Evolutionary conservation across 495 filamentous ascomycete species (phyloP).

Genomic region (Aspergillus steynii): DNA sequence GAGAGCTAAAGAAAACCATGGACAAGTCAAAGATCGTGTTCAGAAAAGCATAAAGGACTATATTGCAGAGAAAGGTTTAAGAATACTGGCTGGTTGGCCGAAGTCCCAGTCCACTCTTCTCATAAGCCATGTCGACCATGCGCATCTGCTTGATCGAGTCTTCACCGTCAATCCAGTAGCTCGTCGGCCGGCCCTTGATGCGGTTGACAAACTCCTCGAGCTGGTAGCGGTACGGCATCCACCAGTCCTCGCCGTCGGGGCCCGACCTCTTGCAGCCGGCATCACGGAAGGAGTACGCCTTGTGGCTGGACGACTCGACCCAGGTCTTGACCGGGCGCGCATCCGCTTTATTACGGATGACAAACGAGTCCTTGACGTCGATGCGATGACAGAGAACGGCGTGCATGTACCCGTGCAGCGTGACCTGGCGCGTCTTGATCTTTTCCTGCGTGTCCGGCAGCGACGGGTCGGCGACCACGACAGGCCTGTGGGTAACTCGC

Average conservation of each 20-base stretch:
- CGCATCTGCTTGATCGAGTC: constrained; percentile 51
- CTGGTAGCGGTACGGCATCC: constrained; percentile 53
- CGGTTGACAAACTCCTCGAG: constrained; percentile 57
- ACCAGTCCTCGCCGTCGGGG: constrained; percentile 45
- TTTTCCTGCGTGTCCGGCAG: constrained; percentile 33
- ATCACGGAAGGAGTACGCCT: constrained; percentile 46
- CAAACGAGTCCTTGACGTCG: constrained; percentile 40
- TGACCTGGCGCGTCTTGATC: constrained; percentile 18
- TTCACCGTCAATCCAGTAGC: constrained; percentile 46
- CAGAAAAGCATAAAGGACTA: no score
- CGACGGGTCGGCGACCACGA: constrained; percentile 25
- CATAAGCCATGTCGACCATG: constrained; percentile 54
- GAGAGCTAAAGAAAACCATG: no score
- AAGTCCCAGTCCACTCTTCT: constrained; percentile 38
- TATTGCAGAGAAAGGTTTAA: no score
- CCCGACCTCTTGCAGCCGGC: constrained; percentile 25
- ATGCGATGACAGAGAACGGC: constrained; percentile 44
- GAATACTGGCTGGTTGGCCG: constrained; percentile 27
- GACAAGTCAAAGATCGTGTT: no score
- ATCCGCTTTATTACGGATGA: constrained; percentile 28
- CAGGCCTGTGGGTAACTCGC: constrained; percentile 18
- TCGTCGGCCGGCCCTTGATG: constrained; percentile 38
- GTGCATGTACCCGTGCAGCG: constrained; percentile 30
- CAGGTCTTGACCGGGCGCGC: constrained; percentile 35
- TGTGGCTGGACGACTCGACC: constrained; percentile 35